These are phyloP conservation scores for Lentinula novae-zelandiae DNA, from an alignment of 1,284 basidiomycete genomes.

Conservation along the genomic window DNA sequence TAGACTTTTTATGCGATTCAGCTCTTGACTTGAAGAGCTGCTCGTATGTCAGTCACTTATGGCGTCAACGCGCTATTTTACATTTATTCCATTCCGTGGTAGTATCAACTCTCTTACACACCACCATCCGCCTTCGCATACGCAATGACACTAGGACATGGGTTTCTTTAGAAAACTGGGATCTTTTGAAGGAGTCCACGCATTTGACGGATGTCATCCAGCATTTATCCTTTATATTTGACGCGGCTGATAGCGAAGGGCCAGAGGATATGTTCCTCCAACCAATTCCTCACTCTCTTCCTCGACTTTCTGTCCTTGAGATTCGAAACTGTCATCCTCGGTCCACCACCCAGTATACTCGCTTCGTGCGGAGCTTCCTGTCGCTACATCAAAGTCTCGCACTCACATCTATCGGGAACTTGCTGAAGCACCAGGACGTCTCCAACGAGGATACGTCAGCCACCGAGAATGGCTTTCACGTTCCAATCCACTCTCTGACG, in stretches of 20 bases:
- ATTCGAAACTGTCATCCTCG: not conserved
- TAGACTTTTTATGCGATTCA: slow-evolving; percentile 1
- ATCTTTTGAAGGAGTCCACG: not conserved
- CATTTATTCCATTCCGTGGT: not conserved
- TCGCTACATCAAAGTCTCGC: not conserved
- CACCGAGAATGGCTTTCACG: not conserved
- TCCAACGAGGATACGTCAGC: not conserved
- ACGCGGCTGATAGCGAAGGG: not conserved
- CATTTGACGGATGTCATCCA: not conserved
- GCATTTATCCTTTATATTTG: not conserved
- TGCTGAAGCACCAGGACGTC: not conserved
- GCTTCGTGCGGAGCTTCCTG: not conserved
- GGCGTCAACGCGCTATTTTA: not conserved
- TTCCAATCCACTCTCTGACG: not conserved
- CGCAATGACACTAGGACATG: not conserved
- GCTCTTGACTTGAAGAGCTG: not conserved
- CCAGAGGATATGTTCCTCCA: not conserved
- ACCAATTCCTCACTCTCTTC: not conserved
- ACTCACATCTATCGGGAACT: not conserved
- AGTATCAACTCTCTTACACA: no score
- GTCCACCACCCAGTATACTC: not conserved
- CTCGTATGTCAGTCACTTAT: not conserved
- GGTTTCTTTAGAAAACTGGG: not conserved
- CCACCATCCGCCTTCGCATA: no score
- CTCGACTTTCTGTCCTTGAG: not conserved